Evolutionary conservation across 352 stramenopile genomes (phyloP), one percentile per base, ranked within the genome.

Genomic region (Globisporangium rhizosaccharum): DNA sequence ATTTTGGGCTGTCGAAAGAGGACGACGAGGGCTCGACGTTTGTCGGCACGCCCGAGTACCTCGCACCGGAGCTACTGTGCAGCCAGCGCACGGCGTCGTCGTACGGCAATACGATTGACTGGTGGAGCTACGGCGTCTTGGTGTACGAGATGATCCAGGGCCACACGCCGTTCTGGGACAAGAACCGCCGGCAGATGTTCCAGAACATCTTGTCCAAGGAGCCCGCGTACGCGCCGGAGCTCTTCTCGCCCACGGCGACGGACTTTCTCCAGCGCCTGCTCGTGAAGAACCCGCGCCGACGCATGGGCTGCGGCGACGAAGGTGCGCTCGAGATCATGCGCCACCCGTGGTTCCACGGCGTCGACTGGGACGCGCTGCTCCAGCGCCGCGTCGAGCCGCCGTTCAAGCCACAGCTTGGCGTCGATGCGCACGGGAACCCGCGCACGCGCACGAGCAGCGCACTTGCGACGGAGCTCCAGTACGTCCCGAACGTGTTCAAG

Each of bases 141-240:
- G 68, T 96, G 25, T 96, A 92, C 67, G 86, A 96, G 59, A 96
- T 96, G 86, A 92, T 96, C 47, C 67, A 79, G 55, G 86, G 86
- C 20, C 75, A 90, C 51, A 91, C 85, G 44, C 86, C 86, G 25
- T 96, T 92, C 41, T 93, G 73, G 70, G 75, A 92, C 70, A 88
- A 88, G 61, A 94, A 94, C 65, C 82, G 86, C 12, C 72, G 75
- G 28, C 67, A 85, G 66, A 93, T 96, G 82, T 94, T 94, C 61
- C 80, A 94, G 55, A 92, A 92, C 51, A 94, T 94, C 51, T 53
- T 92, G 33, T 76, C 74, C 15, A 85, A 88, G 50, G 82, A 92
- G 39, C 75, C 78, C 0, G 66, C 70, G 59, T 94, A 86, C 63
- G 63, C 72, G 45, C 44, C 66, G 7, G 77, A 83, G 49, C 65